Evolutionary conservation across 257 asterid genomes (phyloP).

Genomic region (Jasminum sambac): DNA sequence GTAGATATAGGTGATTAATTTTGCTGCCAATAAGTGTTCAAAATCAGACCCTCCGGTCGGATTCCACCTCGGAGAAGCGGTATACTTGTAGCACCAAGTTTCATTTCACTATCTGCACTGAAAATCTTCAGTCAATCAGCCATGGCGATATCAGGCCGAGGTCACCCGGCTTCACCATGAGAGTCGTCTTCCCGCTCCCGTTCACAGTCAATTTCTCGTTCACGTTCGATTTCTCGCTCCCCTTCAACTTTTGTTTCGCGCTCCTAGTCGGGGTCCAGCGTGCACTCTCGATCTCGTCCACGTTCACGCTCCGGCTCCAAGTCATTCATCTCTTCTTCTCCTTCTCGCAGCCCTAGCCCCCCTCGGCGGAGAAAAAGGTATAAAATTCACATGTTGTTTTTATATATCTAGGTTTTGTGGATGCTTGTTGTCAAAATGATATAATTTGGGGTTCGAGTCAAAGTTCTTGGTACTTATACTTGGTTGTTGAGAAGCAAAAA

Average conservation of each 20-base stretch:
- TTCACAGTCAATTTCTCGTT: neutral
- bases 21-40: too few species aligned
- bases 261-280: neutral
- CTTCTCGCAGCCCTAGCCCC: slow-evolving; percentile 13
- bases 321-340: neutral
- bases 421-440: neutral
- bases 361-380: slow-evolving; percentile 2
- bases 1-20: too few species aligned
- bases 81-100: too few species aligned
- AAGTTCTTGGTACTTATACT: neutral
- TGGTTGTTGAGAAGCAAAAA: neutral
- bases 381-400: neutral
- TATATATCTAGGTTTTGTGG: neutral
- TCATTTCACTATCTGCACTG: neutral
- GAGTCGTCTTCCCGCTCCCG: slow-evolving; percentile 2
- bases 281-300: slow-evolving; percentile 1
- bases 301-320: neutral
- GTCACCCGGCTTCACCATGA: slow-evolving; percentile 1
- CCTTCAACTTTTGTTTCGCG: slow-evolving; percentile 9
- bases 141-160: neutral
- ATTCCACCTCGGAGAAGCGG: too few species aligned
- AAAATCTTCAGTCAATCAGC: neutral
- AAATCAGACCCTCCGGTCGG: too few species aligned
- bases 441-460: neutral
- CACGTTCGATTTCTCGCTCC: neutral